phyloP scores from a whole-genome alignment of 108 stramenopile species.

The Stephanodiscus triporus region DNA sequence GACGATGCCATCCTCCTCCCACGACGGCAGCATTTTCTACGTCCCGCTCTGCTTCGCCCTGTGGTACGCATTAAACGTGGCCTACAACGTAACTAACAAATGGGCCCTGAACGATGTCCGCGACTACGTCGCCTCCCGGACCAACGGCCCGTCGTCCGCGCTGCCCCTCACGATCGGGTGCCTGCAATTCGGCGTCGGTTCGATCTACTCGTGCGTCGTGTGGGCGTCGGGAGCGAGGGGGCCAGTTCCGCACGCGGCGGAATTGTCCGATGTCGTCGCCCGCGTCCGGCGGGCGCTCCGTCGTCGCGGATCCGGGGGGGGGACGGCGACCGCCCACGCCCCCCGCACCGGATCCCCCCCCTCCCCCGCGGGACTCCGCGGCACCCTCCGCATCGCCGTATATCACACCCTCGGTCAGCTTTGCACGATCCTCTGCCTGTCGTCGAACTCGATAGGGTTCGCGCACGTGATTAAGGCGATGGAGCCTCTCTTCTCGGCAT shows the following conservation, averaged over 20 bases:
- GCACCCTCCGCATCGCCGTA: conserved; percentile 42
- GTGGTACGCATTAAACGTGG: conserved; percentile 81
- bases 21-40: conserved; percentile 2
- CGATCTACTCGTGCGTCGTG: conserved; percentile 50
- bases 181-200: conserved; percentile 68
- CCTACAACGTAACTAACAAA: conserved; percentile 71
- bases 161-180: conserved; percentile 52
- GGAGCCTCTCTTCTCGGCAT: conserved; percentile 61
- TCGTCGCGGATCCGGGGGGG: too few species aligned
- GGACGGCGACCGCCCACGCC: too few species aligned
- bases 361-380: neutral
- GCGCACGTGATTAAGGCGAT: conserved; percentile 67
- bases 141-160: conserved; percentile 6
- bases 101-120: conserved; percentile 45
- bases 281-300: neutral
- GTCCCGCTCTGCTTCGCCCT: conserved; percentile 61
- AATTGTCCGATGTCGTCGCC: neutral
- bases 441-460: conserved; percentile 55
- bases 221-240: conserved; percentile 55
- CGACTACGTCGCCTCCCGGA: conserved; percentile 3
- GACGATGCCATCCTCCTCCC: neutral
- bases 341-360: neutral
- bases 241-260: conserved; percentile 46
- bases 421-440: conserved; percentile 40
- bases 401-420: conserved; percentile 70